Percentiles rank a stretch among this genome's conserved stretches.
phyloP scores from a whole-genome alignment of 306 rosid species.

The Acacia acuminata region DNA sequence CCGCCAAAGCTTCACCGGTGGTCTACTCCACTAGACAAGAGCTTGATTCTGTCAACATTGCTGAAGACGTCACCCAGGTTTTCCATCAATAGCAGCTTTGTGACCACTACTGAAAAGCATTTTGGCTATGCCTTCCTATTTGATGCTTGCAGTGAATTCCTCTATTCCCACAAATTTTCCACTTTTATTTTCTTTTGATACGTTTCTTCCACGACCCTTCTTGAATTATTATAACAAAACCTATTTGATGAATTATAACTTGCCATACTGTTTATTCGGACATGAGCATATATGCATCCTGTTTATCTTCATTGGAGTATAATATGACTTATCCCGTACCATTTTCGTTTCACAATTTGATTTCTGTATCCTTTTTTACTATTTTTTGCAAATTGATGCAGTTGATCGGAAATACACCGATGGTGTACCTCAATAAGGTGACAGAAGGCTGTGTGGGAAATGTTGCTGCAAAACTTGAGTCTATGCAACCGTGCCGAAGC shows the following conservation, averaged over 20 bases:
- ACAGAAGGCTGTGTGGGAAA: slow-evolving; percentile 78
- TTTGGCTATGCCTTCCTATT: background rate
- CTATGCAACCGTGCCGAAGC: slow-evolving; percentile 95
- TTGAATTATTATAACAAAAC: background rate
- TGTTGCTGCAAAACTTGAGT: slow-evolving; percentile 96
- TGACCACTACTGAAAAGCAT: background rate
- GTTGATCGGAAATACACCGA: slow-evolving; percentile 94
- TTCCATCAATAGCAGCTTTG: background rate
- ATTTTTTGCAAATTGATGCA: slow-evolving; percentile 33
- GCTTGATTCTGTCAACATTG: slow-evolving; percentile 81
- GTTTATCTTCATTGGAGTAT: background rate
- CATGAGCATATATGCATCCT: background rate
- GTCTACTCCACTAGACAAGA: slow-evolving; percentile 52
- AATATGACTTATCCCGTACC: background rate
- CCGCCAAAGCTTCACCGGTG: slow-evolving; percentile 35
- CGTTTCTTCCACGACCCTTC: background rate
- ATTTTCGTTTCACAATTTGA: background rate
- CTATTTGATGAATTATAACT: background rate
- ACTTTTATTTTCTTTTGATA: background rate
- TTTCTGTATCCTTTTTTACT: slow-evolving; percentile 5
- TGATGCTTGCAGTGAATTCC: background rate
- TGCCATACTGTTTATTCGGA: background rate
- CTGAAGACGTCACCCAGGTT: slow-evolving; percentile 94
- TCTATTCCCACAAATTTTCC: background rate
- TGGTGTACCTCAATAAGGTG: slow-evolving; percentile 91